These are phyloP conservation scores for Rhinocladiella similis DNA, from an alignment of 2,329 filamentous ascomycete genomes.

Conservation along the genomic window DNA sequence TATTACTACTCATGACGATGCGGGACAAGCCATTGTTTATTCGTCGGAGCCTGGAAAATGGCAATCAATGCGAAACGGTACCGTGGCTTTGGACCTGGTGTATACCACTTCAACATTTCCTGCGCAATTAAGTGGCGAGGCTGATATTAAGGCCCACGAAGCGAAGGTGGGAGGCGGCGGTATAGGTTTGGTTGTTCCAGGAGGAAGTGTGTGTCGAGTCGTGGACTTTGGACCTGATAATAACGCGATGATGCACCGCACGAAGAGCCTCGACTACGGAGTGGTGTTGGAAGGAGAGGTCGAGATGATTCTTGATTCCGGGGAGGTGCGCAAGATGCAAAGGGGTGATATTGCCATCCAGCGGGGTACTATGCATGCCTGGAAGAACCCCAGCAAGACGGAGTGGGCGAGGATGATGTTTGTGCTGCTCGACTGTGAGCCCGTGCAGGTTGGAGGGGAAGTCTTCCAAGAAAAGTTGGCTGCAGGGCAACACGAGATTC, in stretches of 20 bases:
- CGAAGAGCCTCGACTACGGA: slow-evolving; percentile 54
- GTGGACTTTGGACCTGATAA: slow-evolving; percentile 46
- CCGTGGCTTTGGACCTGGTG: slow-evolving; percentile 38
- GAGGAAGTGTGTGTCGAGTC: slow-evolving; percentile 7
- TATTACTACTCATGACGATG: background rate
- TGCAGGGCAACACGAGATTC: background rate
- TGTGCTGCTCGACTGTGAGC: slow-evolving; percentile 12
- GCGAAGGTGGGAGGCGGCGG: slow-evolving; percentile 24
- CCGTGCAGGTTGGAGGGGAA: slow-evolving; percentile 9
- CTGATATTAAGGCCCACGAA: slow-evolving; percentile 37
- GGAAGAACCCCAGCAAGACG: slow-evolving; percentile 36
- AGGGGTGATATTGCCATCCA: slow-evolving; percentile 43
- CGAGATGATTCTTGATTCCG: slow-evolving; percentile 52
- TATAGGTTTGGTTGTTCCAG: slow-evolving; percentile 18
- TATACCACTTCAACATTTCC: slow-evolving; percentile 41
- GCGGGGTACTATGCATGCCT: slow-evolving; percentile 27
- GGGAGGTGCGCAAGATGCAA: slow-evolving; percentile 46
- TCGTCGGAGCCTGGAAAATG: background rate
- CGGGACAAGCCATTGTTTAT: background rate
- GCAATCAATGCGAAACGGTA: background rate
- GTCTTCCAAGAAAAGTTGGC: background rate
- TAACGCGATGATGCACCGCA: slow-evolving; percentile 52
- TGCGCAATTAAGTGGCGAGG: slow-evolving; percentile 35
- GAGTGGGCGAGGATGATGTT: slow-evolving; percentile 20
- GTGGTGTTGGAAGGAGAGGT: slow-evolving; percentile 55